Conservation (phyloP, 345 rosid genomes). For the Laguncularia racemosa region DNA sequence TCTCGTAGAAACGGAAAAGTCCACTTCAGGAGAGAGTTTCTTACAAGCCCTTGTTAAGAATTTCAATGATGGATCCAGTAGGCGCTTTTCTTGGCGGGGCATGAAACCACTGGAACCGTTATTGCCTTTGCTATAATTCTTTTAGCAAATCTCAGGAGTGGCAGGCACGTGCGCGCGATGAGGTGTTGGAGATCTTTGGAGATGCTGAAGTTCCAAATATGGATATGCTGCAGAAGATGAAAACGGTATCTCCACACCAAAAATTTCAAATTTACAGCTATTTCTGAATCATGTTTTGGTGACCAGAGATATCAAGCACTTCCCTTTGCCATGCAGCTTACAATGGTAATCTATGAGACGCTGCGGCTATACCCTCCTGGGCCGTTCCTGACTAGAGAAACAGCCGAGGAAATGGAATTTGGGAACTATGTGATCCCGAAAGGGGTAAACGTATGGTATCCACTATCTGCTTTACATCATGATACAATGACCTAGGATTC, state of each 20-base stretch:
- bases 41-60: slow-evolving; percentile 2
- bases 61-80: neutral
- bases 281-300: neutral
- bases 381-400: slow-evolving; percentile 9
- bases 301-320: neutral
- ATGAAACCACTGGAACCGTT: slow-evolving; percentile 19
- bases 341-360: slow-evolving; percentile 26
- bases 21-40: neutral
- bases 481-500: slow-evolving; percentile 20
- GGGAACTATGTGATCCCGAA: slow-evolving; percentile 14
- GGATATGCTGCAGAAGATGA: slow-evolving; percentile 23
- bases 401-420: slow-evolving; percentile 18
- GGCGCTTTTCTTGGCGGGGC: slow-evolving; percentile 16
- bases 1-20: neutral
- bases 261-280: neutral
- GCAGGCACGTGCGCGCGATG: slow-evolving; percentile 15
- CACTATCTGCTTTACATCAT: slow-evolving; percentile 9
- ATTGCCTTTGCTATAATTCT: slow-evolving; percentile 17
- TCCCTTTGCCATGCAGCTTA: slow-evolving; percentile 9
- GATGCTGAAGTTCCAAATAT: slow-evolving; percentile 11
- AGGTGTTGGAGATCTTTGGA: slow-evolving; percentile 13
- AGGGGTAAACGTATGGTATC: slow-evolving; percentile 18
- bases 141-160: slow-evolving; percentile 23
- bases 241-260: slow-evolving; percentile 10
- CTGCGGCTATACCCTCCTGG: slow-evolving; percentile 22